These are phyloP conservation scores for Harringtonia aguacate DNA, from an alignment of 2,329 filamentous ascomycete genomes.

Conservation along the genomic window DNA sequence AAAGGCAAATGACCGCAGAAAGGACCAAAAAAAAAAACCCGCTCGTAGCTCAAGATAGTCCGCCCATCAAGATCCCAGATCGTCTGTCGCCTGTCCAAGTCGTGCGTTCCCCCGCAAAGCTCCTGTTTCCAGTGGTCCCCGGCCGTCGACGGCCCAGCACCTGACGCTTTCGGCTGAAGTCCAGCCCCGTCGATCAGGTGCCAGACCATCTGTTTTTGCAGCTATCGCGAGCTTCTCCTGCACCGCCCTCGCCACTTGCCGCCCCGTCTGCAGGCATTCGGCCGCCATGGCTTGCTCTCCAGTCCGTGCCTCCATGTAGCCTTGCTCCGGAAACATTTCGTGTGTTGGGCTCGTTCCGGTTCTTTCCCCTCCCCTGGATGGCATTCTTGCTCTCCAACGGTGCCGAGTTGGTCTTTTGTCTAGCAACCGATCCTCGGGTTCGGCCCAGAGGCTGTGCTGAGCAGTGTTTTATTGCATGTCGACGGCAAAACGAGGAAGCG, in stretches of 20 bases:
- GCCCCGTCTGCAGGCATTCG: background rate
- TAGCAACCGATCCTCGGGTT: background rate
- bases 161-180: too few species aligned
- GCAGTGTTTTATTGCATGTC: background rate
- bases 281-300: too few species aligned
- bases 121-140: too few species aligned
- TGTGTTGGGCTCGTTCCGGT: conserved; percentile 2
- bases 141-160: too few species aligned
- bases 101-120: too few species aligned
- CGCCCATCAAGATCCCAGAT: too few species aligned
- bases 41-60: too few species aligned
- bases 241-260: background rate
- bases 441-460: background rate
- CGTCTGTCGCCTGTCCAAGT: too few species aligned
- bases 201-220: background rate
- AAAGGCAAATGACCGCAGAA: too few species aligned
- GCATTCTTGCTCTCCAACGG: too few species aligned
- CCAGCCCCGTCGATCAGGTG: background rate
- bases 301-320: background rate
- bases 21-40: too few species aligned
- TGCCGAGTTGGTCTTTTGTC: background rate
- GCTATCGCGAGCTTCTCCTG: background rate
- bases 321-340: conserved; percentile 10
- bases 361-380: conserved; percentile 2
- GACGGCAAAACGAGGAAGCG: background rate